Base-by-base conservation (phyloP, 306 rosid species). In the Acacia melanoxylon region DNA sequence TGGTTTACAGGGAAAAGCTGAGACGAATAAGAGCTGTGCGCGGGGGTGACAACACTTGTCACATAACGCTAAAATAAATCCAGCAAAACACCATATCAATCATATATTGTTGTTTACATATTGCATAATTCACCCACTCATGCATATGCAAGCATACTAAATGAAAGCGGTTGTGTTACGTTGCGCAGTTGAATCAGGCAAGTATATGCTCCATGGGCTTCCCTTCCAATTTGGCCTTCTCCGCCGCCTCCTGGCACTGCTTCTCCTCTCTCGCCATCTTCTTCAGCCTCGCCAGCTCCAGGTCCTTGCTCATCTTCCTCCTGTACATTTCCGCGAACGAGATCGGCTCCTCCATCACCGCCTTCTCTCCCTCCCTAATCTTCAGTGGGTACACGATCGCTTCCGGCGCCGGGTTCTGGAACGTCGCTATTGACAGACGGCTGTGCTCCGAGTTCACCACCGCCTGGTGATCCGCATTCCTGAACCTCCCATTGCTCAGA, bases 401-500 rank as follows among this genome's bases (percentile, higher is more conserved):
- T 0, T 91, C 90, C 45, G 82, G 93, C 1, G 96, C 91, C 27
- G 93, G 96, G 82, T 89, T 89, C 80, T 91, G 96, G 78, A 89
- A 94, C 73, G 97, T 94, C 3, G 98, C 98, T 85, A 92, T 92
- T 22, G 98, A 94, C 70, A 94, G 16, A 52, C 97, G 85, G 76
- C 95, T 92, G 15, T 67, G 31, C 51, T 88, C 84, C 0, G 97
- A 89, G 86, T 94, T 94, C 86, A 92, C 98, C 73, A 94, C 98
- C 29, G 93, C 97, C 72, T 83, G 94, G 63, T 94, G 98, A 62
- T 94, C 97, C 17, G 95, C 97, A 46, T 88, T 94, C 88, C 75
- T 94, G 89, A 94, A 92, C 80, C 97, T 92, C 68, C 98, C 98
- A 19, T 94, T 94, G 81, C 98, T 94, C 78, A 94, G 80, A 79